phyloP scores from a whole-genome alignment of 2,329 filamentous ascomycete species.

The Fusarium liriodendri region DNA sequence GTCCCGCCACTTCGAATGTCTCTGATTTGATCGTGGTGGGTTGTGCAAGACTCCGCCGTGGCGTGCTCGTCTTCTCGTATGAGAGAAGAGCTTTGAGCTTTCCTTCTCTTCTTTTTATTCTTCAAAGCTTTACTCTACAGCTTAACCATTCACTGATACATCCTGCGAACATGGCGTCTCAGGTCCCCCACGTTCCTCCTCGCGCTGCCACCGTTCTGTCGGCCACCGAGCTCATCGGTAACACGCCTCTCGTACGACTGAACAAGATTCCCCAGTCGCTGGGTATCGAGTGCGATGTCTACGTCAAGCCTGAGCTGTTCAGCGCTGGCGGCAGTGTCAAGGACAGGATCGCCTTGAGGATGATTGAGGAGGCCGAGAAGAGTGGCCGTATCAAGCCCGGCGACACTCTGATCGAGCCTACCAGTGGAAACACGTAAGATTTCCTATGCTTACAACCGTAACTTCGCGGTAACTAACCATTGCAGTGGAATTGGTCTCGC shows the following conservation, averaged over 20 bases:
- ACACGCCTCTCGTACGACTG: constrained; percentile 89
- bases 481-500: constrained; percentile 85
- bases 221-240: constrained; percentile 88
- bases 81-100: constrained; percentile 14
- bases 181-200: constrained; percentile 48
- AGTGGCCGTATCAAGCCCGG: constrained; percentile 95
- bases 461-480: not conserved
- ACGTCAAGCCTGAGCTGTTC: constrained; percentile 91
- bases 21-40: constrained; percentile 18
- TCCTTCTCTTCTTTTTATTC: not conserved
- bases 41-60: constrained; percentile 37
- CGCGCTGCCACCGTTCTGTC: constrained; percentile 58
- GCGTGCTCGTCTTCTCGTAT: constrained; percentile 40
- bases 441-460: not conserved
- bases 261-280: constrained; percentile 91
- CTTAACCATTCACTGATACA: not conserved
- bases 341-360: constrained; percentile 92
- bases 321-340: constrained; percentile 94
- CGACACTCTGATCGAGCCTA: constrained; percentile 96
- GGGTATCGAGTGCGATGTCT: constrained; percentile 89
- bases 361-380: constrained; percentile 96
- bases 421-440: constrained; percentile 85
- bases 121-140: not conserved
- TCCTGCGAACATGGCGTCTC: constrained; percentile 37
- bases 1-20: constrained; percentile 36